These are phyloP conservation scores for Rehmannia glutinosa DNA, from an alignment of 257 asterid genomes.

Conservation along the genomic window DNA sequence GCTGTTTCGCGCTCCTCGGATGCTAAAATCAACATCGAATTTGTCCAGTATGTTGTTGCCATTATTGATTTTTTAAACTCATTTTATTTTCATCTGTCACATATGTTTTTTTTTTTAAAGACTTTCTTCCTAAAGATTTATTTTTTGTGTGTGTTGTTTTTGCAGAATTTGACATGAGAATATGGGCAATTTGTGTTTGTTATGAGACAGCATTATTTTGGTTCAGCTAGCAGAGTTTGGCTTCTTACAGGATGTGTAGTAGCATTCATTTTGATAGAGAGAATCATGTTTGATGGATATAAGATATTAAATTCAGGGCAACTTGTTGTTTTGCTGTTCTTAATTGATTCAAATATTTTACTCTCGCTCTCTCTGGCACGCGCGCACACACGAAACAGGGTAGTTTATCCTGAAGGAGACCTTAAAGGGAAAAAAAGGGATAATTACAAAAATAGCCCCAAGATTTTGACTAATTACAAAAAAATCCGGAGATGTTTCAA, in stretches of 20 bases:
- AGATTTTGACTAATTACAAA: no score
- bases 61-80: background rate
- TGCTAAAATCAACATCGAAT: slow-evolving; percentile 66
- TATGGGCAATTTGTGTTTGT: background rate
- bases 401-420: background rate
- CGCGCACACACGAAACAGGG: background rate
- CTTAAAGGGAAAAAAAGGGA: background rate
- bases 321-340: background rate
- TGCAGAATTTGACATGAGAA: slow-evolving; percentile 18
- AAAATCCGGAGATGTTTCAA: no score
- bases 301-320: background rate
- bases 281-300: background rate
- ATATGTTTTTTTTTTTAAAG: no score
- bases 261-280: background rate
- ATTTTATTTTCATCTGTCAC: no score
- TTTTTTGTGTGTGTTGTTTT: no score
- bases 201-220: background rate
- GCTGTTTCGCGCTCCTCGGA: slow-evolving; percentile 40
- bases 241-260: background rate
- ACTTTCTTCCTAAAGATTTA: no score
- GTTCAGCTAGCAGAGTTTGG: background rate
- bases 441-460: no score
- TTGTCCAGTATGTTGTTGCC: slow-evolving; percentile 37
- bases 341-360: background rate
- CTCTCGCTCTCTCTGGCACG: background rate